Conservation (phyloP, 306 rosid species). For the Citrullus amarus region DNA sequence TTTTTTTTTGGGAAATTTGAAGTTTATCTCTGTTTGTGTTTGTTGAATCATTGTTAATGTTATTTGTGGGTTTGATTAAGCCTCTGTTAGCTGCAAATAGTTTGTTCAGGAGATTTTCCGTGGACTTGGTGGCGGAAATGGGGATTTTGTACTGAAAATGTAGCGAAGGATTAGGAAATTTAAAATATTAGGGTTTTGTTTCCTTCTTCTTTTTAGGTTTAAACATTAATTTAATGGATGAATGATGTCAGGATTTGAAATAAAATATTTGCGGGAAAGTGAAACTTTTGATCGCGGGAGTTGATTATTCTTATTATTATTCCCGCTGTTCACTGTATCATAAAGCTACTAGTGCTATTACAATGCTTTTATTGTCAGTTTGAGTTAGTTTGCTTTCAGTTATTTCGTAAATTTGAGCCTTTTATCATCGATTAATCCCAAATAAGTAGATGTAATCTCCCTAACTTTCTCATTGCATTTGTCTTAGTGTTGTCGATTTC, state of each 20-base stretch:
- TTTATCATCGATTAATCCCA: not conserved
- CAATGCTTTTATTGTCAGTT: not conserved
- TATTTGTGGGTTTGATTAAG: not conserved
- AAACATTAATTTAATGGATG: not conserved
- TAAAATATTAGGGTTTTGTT: not conserved
- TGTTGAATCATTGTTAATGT: not conserved
- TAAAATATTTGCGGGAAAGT: not conserved
- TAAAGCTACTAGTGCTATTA: not conserved
- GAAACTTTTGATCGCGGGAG: not conserved
- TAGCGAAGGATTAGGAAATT: not conserved
- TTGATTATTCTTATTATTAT: not conserved
- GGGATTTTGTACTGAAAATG: not conserved
- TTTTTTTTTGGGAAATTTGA: not conserved
- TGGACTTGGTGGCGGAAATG: not conserved
- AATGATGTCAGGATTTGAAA: not conserved
- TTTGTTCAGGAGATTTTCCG: not conserved
- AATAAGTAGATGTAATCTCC: not conserved
- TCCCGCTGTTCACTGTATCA: not conserved
- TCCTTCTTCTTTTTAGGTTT: not conserved
- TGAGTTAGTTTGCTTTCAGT: not conserved
- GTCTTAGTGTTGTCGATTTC: not conserved
- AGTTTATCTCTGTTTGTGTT: not conserved
- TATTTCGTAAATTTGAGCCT: not conserved
- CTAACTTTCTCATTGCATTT: not conserved
- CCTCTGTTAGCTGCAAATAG: not conserved